phyloP scores from a whole-genome alignment of 2,329 filamentous ascomycete species.

The Colletotrichum destructivum region DNA sequence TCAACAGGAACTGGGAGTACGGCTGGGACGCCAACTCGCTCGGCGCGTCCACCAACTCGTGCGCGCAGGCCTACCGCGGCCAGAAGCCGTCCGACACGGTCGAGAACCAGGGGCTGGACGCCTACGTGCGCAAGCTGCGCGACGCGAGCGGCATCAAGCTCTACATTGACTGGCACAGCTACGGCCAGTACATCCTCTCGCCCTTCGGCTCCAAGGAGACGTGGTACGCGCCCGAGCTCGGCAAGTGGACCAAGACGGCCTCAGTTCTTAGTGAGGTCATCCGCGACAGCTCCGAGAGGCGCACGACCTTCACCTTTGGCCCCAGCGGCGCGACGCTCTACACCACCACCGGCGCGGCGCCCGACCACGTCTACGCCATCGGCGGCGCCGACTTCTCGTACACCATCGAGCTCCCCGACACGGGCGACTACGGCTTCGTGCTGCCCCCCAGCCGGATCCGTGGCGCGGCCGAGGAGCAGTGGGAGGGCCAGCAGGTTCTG shows the following conservation, averaged over 20 bases:
- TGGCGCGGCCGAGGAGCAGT: conserved; percentile 54
- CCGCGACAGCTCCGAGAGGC: conserved; percentile 51
- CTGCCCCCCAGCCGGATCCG: conserved; percentile 55
- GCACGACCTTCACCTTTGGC: conserved; percentile 56
- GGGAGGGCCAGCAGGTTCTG: conserved; percentile 54
- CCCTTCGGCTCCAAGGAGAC: conserved; percentile 64
- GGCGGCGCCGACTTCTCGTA: conserved; percentile 55
- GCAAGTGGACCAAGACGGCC: conserved; percentile 57
- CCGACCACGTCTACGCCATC: conserved; percentile 49
- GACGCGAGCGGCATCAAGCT: conserved; percentile 56
- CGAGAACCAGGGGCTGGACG: conserved; percentile 62
- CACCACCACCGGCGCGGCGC: conserved; percentile 50
- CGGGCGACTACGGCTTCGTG: conserved; percentile 54
- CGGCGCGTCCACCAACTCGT: conserved; percentile 64
- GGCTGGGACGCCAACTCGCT: conserved; percentile 59
- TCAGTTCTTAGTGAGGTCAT: conserved; percentile 50
- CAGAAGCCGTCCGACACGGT: conserved; percentile 57
- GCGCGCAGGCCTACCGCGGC: conserved; percentile 62
- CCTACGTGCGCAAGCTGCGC: conserved; percentile 50
- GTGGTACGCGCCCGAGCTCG: conserved; percentile 55
- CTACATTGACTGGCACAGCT: conserved; percentile 65
- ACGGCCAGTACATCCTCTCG: conserved; percentile 60
- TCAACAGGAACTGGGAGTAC: conserved; percentile 70
- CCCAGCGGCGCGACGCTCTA: conserved; percentile 57
- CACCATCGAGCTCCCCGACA: conserved; percentile 55